Evolutionary conservation across 2,329 filamentous ascomycete species (phyloP).

Genomic region (Cladosporium halotolerans): DNA sequence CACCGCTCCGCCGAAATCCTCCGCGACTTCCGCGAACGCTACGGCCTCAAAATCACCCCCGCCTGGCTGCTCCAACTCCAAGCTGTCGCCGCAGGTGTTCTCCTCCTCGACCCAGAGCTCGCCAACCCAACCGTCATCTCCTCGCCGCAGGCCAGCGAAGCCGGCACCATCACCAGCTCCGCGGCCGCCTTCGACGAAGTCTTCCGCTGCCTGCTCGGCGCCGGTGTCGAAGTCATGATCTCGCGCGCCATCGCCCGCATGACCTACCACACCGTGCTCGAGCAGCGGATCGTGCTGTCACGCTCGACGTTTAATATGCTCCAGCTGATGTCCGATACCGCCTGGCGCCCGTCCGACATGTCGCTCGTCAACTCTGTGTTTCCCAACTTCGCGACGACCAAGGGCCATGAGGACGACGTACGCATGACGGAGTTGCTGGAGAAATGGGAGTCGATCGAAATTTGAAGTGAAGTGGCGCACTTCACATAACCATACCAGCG

Average conservation of each 20-base stretch:
- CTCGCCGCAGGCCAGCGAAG: neutral
- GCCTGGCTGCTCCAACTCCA: constrained; percentile 11
- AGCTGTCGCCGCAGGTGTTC: constrained; percentile 12
- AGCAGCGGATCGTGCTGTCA: constrained; percentile 5
- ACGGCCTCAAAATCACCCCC: constrained; percentile 14
- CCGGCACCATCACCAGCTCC: constrained; percentile 3
- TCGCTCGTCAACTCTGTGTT: constrained; percentile 7
- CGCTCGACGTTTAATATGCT: constrained; percentile 7
- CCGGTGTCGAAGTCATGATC: constrained; percentile 13
- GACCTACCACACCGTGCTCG: constrained; percentile 14
- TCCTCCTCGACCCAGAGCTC: constrained; percentile 11
- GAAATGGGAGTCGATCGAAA: constrained; percentile 7
- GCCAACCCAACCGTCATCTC: neutral
- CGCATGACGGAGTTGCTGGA: constrained; percentile 12
- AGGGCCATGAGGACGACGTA: constrained; percentile 2
- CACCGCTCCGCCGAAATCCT: constrained; percentile 14
- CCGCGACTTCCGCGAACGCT: constrained; percentile 12
- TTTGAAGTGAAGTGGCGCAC: neutral
- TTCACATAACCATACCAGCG: neutral
- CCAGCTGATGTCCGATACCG: constrained; percentile 14
- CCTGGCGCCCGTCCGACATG: constrained; percentile 15
- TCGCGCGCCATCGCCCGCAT: constrained; percentile 13
- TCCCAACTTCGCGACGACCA: constrained; percentile 12
- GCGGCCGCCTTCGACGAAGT: constrained; percentile 15
- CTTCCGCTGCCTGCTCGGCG: constrained; percentile 15